Evolutionary conservation across 1,139 yeast species (phyloP).

Genomic region (Taiozyma onychis): DNA sequence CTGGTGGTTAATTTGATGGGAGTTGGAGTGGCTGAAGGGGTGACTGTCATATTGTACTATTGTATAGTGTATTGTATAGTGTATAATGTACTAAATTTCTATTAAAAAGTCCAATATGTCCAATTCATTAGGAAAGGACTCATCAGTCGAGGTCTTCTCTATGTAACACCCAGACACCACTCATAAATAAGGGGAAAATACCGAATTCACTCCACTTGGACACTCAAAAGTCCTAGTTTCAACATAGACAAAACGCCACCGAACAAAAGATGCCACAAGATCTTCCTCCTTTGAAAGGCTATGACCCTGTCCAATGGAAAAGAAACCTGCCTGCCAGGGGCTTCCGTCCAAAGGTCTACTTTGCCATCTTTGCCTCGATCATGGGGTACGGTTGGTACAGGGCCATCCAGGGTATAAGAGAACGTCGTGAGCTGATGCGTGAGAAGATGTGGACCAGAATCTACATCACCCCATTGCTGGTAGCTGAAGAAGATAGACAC

Average conservation of each 20-base stretch:
- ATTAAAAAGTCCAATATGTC: no score
- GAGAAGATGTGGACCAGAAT: constrained; percentile 79
- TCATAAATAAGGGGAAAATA: no score
- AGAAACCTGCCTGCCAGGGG: constrained; percentile 84
- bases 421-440: constrained; percentile 69
- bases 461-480: constrained; percentile 64
- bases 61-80: no score
- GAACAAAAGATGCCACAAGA: constrained; percentile 44
- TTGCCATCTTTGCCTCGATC: constrained; percentile 56
- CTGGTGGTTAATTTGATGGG: constrained; percentile 40
- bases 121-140: no score
- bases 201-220: no score
- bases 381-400: constrained; percentile 72
- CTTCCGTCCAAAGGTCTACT: constrained; percentile 69
- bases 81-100: no score
- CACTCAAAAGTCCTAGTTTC: no score
- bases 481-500: constrained; percentile 82
- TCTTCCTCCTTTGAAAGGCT: constrained; percentile 84
- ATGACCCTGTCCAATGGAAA: constrained; percentile 86
- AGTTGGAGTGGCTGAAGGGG: background rate
- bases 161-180: no score
- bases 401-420: constrained; percentile 63
- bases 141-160: no score
- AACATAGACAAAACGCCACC: background rate
- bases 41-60: no score